Conservation (phyloP, 202 grass and related monocot species). For the Zizania palustris region DNA sequence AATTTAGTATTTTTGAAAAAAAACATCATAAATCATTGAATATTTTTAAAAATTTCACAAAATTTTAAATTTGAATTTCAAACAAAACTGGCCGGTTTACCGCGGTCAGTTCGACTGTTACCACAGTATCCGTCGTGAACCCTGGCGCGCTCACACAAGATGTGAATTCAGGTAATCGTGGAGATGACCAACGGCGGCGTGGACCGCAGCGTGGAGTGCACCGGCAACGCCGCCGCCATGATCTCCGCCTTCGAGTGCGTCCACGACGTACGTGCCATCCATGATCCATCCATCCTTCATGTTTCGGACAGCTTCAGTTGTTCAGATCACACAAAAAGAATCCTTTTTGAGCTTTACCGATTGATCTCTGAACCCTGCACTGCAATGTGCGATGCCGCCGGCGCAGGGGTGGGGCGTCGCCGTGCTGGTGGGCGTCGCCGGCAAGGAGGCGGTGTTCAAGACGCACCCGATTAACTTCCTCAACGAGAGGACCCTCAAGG, state of each 20-base stretch:
- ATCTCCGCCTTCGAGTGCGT: conserved; percentile 80
- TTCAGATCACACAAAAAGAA: too few species aligned
- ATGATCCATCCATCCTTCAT: conserved; percentile 25
- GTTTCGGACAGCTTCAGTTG: too few species aligned
- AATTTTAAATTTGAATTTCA: too few species aligned
- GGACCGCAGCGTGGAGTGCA: conserved; percentile 52
- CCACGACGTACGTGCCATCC: conserved; percentile 59
- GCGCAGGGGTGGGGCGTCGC: conserved; percentile 75
- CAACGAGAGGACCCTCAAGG: conserved; percentile 75
- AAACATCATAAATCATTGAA: too few species aligned
- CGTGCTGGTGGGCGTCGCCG: conserved; percentile 69
- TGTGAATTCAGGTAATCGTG: conserved; percentile 36
- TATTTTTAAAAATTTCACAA: too few species aligned
- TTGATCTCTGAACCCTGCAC: background rate
- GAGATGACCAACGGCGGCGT: conserved; percentile 58
- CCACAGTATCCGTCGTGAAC: background rate
- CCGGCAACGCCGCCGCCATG: conserved; percentile 61
- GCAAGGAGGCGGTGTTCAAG: conserved; percentile 75
- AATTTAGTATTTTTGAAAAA: too few species aligned
- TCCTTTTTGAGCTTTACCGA: too few species aligned
- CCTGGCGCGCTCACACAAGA: background rate
- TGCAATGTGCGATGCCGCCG: too few species aligned
- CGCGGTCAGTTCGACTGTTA: background rate
- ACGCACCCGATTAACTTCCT: conserved; percentile 73
- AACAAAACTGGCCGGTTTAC: background rate